Base-by-base conservation (phyloP, 2,329 filamentous ascomycete genomes). In the Apiospora marii region DNA sequence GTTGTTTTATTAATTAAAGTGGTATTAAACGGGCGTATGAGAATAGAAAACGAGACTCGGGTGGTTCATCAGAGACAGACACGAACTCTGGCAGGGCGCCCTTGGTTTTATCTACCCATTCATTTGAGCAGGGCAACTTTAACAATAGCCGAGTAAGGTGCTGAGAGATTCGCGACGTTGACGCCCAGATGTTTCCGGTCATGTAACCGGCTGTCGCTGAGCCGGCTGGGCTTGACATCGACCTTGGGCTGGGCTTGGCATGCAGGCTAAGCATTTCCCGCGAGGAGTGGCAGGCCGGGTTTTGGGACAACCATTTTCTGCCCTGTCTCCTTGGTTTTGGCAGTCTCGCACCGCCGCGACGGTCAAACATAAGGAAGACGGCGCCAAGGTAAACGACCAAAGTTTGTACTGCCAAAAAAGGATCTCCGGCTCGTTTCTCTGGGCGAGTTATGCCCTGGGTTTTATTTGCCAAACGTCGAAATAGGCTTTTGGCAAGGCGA, bases 221-320 rank as follows among this genome's bases (percentile, higher is more conserved):
- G 58, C 58, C 58, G 58, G 58, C 58, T 64, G 58, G 58, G 58
- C 58, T 64, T 22, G 58, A n/a, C 19, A 19, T 24, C 58, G 34
- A 1, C 34, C 1, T 64, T 12, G 22, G 14, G 19, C 2, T 24
- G 13, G 8, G 1, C 22, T 64, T 64, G 58, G 19, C 34, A 34
- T 41, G 41, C n/a, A 24, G 58, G 58, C 58, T 41, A 37, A 24
- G 58, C 34, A 64, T 37, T 8, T 19, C 4, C 13, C 4, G 58
- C 58, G 58, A 64, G n/a, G 34, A 64, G 58, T 64, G 37, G 34
- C 58, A 14, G 34, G 12, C 34, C 58, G 8, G 58, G 53, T 16
- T 14, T 3, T 7, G 8, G 58, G 41, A 41, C 30, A 30, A 22
- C 22, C 3, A 1, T 16, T 37, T 3, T 64, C 16, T 64, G 19